phyloP scores from a whole-genome alignment of 306 rosid genomes.

The Gastrolobium bilobum region DNA sequence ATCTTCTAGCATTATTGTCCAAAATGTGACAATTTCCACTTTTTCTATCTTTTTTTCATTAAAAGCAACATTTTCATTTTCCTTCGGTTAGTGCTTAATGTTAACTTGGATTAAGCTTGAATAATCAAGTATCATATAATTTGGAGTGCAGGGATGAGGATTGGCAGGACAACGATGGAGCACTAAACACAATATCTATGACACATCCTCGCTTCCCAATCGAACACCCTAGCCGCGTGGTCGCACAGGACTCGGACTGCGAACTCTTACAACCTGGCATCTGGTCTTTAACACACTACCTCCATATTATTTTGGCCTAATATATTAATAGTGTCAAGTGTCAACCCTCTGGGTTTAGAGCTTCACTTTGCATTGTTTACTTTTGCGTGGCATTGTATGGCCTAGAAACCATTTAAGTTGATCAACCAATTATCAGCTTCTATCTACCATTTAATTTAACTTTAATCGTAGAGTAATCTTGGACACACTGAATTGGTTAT shows the following conservation, averaged over 20 bases:
- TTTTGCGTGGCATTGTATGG: background rate
- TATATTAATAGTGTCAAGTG: background rate
- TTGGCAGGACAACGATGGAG: slow-evolving; percentile 89
- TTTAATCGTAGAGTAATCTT: background rate
- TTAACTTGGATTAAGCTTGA: too few species aligned
- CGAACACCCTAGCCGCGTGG: slow-evolving; percentile 69
- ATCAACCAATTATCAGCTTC: slow-evolving; percentile 7
- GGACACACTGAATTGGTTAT: background rate
- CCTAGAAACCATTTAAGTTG: background rate
- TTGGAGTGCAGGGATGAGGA: slow-evolving; percentile 73
- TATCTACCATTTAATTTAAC: background rate
- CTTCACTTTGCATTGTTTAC: background rate
- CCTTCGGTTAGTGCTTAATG: too few species aligned
- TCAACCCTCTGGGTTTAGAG: background rate
- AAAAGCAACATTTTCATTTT: too few species aligned
- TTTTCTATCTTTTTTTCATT: background rate
- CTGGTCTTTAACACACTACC: slow-evolving; percentile 29
- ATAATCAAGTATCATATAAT: background rate
- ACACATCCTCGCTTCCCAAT: slow-evolving; percentile 80
- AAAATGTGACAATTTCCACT: too few species aligned
- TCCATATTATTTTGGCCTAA: background rate
- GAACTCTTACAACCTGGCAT: slow-evolving; percentile 72
- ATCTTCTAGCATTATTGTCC: too few species aligned
- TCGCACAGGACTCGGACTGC: slow-evolving; percentile 66
- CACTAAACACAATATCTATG: slow-evolving; percentile 84